Conservation (phyloP, 805 yeast species). For the Monosporozyma aerobia region DNA sequence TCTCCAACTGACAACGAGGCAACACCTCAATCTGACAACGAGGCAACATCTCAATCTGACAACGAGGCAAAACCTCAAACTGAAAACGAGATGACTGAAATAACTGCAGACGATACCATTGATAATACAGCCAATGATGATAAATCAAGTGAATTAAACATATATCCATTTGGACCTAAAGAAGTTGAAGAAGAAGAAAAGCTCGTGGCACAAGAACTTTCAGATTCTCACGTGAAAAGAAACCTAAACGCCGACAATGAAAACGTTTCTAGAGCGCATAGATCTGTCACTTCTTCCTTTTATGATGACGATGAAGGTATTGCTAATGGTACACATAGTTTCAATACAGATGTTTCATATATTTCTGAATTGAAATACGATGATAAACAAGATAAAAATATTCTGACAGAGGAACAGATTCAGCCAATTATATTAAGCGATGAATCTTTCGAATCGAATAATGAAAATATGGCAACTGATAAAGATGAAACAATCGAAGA, state of each 20-base stretch:
- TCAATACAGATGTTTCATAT: not conserved
- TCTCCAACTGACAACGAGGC: not conserved
- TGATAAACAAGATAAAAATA: not conserved
- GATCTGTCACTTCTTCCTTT: not conserved
- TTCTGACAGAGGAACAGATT: not conserved
- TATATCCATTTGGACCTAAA: not conserved
- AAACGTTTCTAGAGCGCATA: not conserved
- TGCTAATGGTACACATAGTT: not conserved
- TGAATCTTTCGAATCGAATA: not conserved
- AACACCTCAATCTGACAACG: not conserved
- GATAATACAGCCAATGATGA: not conserved
- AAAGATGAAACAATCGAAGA: not conserved
- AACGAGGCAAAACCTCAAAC: not conserved
- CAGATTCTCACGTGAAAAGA: not conserved
- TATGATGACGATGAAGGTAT: conserved; percentile 1
- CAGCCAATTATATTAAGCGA: not conserved
- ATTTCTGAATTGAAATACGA: not conserved
- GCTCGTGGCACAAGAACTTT: not conserved
- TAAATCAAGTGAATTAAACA: not conserved
- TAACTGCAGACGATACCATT: not conserved
- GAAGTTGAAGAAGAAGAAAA: not conserved
- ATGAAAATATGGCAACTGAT: not conserved
- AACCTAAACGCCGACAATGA: not conserved
- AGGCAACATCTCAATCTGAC: not conserved
- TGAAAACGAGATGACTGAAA: not conserved